Base-by-base conservation (phyloP, 805 yeast genomes). In the Ogataea minuta region DNA sequence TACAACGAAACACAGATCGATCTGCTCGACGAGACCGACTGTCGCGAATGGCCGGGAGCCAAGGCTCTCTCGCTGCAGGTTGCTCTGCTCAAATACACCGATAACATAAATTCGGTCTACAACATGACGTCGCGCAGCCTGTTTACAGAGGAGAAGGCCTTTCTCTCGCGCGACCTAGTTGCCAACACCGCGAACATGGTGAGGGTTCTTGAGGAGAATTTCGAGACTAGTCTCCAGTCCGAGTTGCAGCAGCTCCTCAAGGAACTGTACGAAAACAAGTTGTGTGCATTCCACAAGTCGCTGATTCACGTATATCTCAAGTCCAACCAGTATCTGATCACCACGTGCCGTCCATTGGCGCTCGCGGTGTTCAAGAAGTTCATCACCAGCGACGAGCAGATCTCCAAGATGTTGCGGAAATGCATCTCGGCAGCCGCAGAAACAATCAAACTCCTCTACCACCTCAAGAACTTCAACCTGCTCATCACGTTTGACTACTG, bases 401-500 rank as follows among this genome's bases (percentile, higher is more conserved):
- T 60, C 13, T 50, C 51, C 4, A 51, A 50, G 15, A 62, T 63
- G 1, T 47, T 56, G 28, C 49, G 49, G 29, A 55, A 53, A 36
- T 58, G 67, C 36, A 53, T 64, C 16, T 50, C 52, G 20, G 52
- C 66, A 2, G 62, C 70, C 4, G 50, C 52, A 21, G 57, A 60
- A 10, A 62, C 60, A 23, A 54, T 66, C 34, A 54, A 53, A 17
- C 46, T 63, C 23, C 39, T 65, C 2, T 44, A 45, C 12, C 56
- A 52, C 26, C 46, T 66, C 28, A 54, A 52, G 24, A 49, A 48
- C 13, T 44, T 53, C 37, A 60, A 60, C 3, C 38, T 58, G 45
- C 53, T 64, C 32, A 60, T 63, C 5, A 59, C 66, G 13, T 64
- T 58, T 53, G 71, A 67, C 23, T 65, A 64, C 46, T 64, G 67